phyloP scores from a whole-genome alignment of 768 basidiomycete species.

The Multifurca ochricompacta region DNA sequence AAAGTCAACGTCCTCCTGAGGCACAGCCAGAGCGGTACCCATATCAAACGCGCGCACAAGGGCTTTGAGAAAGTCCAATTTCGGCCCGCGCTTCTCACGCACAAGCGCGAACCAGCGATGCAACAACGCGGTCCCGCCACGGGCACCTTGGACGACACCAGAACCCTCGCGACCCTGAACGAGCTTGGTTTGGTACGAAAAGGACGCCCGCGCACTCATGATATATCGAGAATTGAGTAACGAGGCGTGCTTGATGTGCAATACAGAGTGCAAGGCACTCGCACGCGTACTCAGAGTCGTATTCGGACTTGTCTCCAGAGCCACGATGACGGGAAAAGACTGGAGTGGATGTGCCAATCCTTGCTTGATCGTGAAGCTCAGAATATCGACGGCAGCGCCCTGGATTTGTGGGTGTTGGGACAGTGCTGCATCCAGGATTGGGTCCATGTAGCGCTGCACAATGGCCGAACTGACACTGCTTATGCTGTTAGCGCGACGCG shows the following conservation, averaged over 20 bases:
- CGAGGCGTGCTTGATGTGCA: constrained; percentile 86
- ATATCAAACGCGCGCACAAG: constrained; percentile 81
- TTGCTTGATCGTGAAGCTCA: constrained; percentile 90
- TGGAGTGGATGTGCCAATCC: constrained; percentile 93
- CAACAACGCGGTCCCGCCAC: constrained; percentile 51
- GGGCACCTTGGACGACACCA: constrained; percentile 43
- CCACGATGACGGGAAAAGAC: constrained; percentile 89
- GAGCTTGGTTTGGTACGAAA: constrained; percentile 70
- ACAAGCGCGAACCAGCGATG: constrained; percentile 89
- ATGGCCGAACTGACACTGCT: constrained; percentile 87
- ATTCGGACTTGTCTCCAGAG: constrained; percentile 80
- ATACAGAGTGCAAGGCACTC: constrained; percentile 64
- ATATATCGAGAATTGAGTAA: constrained; percentile 81
- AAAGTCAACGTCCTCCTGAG: constrained; percentile 80
- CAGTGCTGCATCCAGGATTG: constrained; percentile 75
- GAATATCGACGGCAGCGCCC: constrained; percentile 77
- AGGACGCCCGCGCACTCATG: constrained; percentile 73
- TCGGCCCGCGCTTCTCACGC: constrained; percentile 78
- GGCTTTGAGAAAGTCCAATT: constrained; percentile 82
- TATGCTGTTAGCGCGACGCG: not conserved
- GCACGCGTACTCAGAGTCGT: constrained; percentile 61
- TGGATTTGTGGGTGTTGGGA: constrained; percentile 67
- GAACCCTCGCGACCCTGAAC: constrained; percentile 26
- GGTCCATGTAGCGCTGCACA: constrained; percentile 83
- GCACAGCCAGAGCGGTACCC: constrained; percentile 42